Evolutionary conservation across 140 eudicot genomes (phyloP), one percentile per base, ranked within the genome.

Genomic region (Anethum foeniculum): DNA sequence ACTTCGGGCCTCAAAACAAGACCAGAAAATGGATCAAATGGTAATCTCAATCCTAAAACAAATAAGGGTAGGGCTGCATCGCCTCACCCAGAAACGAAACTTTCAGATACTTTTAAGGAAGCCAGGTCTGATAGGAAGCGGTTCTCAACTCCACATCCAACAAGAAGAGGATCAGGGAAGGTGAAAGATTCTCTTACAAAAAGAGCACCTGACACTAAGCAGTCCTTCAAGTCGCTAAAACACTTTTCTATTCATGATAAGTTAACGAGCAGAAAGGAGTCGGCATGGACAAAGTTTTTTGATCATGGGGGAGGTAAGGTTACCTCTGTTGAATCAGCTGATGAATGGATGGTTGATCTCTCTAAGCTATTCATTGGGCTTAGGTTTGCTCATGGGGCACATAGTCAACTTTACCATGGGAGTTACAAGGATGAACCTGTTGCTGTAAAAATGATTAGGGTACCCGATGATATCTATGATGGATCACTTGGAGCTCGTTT

Each of bases 301-400:
- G 98, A 94, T 80, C 90, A 89, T 83, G 92, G 90, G 48, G 94
- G 91, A 67, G 96, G 98, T 79, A 90, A 83, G 78, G 98, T 94
- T 74, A 89, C 87, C 15, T 84, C 96, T 51, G 96, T 94, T 21
- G 98, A 90, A 77, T 79, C 90, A 62, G 89, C 82, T 25, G 97
- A 94, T 38, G 97, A 88, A 82, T 78, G 77, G 80, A 84, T 84
- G 90, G 92, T 90, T 84, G 97, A 93, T 85, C 97, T 88, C 79
- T 93, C 98, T 0, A 82, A 93, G 96, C 85, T 93, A 32, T 87
- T 88, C 32, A 85, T 94, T 41, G 98, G 98, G 58, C 90, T 82
- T 79, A 90, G 90, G 79, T 94, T 94, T 89, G 98, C 98, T 84
- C 93, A 92, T 79, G 98, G 98, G 32, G 98, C 97, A 5, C 90